Evolutionary conservation across 148 eudicot species (phyloP), one percentile per base, ranked within the genome.

Genomic region (Vaccinium corymbosum): DNA sequence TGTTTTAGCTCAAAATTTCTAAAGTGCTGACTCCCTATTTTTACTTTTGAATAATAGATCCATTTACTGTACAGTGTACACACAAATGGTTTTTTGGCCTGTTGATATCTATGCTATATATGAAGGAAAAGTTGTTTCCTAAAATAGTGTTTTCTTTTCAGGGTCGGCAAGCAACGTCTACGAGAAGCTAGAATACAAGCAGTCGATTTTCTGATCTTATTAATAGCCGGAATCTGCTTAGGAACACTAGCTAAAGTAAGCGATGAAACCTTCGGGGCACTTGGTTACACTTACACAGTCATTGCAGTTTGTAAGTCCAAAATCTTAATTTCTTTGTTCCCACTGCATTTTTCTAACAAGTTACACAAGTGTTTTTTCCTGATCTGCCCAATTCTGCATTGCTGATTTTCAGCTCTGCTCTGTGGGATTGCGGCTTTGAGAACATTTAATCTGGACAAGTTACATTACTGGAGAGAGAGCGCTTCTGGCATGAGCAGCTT

Each of bases 181-280:
- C 89, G 98, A 83, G 98, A 95, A 83, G 90, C 98, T 61, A 90
- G 93, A 77, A 87, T 89, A 51, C 97, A 93, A 89, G 96, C 92
- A 48, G 94, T 93, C n/a, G 98, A 95, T 89, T 95, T 89, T 85
- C 91, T 95, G 72, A 91, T 95, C 76, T 88, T 95, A 83, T 90
- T 95, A 88, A 82, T 94, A 53, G 98, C 98, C 25, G 98, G 98
- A 82, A 90, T 92, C 66, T 94, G 97, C 87, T 85, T 95, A 83
- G 98, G 98, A 81, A 93, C 93, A 57, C 90, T 95, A 68, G 98
- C 98, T 20, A 92, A 93, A 93, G 98, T 95, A 81, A 95, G 92
- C 71, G 98, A 95, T 84, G 98, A 91, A 90, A 91, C 95, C 75
- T 92, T 95, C 85, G 98, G 98, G 27, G 89, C 91, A 13, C 86